Evolutionary conservation across 2,329 filamentous ascomycete genomes (phyloP).

Genomic region (Verticillium klebahnii): DNA sequence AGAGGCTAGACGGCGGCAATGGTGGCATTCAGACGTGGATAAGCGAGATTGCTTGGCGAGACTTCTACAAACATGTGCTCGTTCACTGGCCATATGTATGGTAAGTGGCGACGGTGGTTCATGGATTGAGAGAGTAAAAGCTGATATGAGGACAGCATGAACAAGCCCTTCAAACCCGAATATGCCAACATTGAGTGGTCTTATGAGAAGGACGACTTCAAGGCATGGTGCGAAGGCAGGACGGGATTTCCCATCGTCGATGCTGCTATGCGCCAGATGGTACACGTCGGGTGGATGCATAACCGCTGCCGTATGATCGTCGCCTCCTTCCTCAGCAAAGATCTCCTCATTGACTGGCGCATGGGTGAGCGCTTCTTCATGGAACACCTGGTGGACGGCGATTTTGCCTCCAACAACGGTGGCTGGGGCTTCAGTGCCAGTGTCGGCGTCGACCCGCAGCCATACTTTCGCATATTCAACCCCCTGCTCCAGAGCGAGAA

Average conservation of each 20-base stretch:
- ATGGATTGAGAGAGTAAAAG: background rate
- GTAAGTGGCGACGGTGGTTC: conserved; percentile 31
- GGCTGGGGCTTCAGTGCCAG: conserved; percentile 55
- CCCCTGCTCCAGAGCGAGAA: conserved; percentile 80
- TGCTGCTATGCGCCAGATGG: conserved; percentile 78
- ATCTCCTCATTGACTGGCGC: conserved; percentile 78
- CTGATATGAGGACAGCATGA: conserved; percentile 36
- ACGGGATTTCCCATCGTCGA: conserved; percentile 84
- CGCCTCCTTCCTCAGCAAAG: conserved; percentile 75
- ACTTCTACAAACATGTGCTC: conserved; percentile 84
- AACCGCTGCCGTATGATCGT: conserved; percentile 83
- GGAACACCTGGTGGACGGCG: conserved; percentile 73
- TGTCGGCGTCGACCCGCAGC: conserved; percentile 77
- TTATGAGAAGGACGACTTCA: conserved; percentile 64
- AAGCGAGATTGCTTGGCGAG: conserved; percentile 78
- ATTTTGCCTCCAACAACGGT: conserved; percentile 73
- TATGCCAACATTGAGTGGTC: conserved; percentile 82
- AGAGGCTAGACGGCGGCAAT: conserved; percentile 61
- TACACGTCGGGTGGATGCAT: conserved; percentile 70
- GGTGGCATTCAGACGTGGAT: conserved; percentile 71
- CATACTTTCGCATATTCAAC: conserved; percentile 90
- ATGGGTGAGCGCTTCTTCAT: conserved; percentile 80
- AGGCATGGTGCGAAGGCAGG: conserved; percentile 66
- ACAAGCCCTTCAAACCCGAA: conserved; percentile 69
- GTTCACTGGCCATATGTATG: conserved; percentile 81